Evolutionary conservation across 2,329 filamentous ascomycete species (phyloP).

Genomic region (Aspergillus fijiensis): DNA sequence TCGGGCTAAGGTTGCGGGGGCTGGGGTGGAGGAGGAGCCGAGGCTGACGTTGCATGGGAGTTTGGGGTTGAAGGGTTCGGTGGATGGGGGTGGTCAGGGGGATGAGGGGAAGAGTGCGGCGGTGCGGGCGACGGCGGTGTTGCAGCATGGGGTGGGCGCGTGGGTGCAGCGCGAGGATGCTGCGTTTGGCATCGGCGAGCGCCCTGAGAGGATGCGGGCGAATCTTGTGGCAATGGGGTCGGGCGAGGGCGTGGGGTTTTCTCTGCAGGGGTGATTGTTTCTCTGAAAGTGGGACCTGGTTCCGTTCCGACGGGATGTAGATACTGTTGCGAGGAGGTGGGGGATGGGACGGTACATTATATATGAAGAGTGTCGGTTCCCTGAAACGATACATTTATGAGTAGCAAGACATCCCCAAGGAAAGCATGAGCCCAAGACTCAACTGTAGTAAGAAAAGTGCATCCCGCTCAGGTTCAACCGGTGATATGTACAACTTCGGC

Average conservation of each 20-base stretch:
- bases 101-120: constrained; percentile 23
- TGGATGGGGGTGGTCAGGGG: constrained; percentile 20
- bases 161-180: constrained; percentile 47
- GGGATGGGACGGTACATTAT: too few species aligned
- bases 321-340: too few species aligned
- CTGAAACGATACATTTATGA: too few species aligned
- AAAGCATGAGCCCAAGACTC: too few species aligned
- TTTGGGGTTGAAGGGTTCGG: constrained; percentile 38
- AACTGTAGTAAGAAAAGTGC: too few species aligned
- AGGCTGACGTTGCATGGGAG: constrained; percentile 47
- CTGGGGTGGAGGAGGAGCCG: constrained; percentile 34
- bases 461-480: too few species aligned
- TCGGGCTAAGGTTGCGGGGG: constrained; percentile 31
- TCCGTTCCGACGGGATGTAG: too few species aligned
- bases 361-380: too few species aligned
- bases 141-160: constrained; percentile 48
- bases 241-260: constrained; percentile 47
- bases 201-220: constrained; percentile 46
- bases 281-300: too few species aligned
- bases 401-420: too few species aligned
- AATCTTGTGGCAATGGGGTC: constrained; percentile 48
- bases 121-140: constrained; percentile 44
- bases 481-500: too few species aligned
- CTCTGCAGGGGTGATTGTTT: constrained; percentile 37
- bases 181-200: constrained; percentile 37